These are phyloP conservation scores for Tilletia caries DNA, from an alignment of 1,284 basidiomycete species.

Conservation along the genomic window DNA sequence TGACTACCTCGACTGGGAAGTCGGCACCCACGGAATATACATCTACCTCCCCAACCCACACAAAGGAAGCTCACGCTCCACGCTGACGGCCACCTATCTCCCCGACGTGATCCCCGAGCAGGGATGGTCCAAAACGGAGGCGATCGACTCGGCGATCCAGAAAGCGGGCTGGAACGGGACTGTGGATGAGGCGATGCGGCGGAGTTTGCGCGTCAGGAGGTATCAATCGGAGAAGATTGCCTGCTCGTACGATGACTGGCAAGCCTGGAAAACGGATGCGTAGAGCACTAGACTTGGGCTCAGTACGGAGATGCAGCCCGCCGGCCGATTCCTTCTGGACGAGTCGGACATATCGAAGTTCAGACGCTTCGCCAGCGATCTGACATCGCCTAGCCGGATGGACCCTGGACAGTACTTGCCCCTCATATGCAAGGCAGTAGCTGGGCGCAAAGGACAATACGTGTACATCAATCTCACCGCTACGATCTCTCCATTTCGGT, in stretches of 20 bases:
- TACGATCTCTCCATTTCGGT: background rate
- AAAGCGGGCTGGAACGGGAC: constrained; percentile 79
- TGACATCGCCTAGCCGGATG: no score
- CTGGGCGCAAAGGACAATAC: background rate
- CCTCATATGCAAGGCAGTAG: no score
- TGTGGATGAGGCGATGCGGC: constrained; percentile 77
- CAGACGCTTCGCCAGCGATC: no score
- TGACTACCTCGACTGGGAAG: constrained; percentile 84
- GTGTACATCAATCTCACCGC: background rate
- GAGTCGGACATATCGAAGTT: no score
- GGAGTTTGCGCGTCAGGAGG: constrained; percentile 71
- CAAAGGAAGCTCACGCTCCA: constrained; percentile 11
- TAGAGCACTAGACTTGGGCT: no score
- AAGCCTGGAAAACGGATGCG: constrained; percentile 18
- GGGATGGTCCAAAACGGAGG: constrained; percentile 85
- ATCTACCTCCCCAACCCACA: constrained; percentile 77
- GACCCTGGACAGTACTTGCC: no score
- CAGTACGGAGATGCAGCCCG: no score
- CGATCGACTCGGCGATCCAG: constrained; percentile 81
- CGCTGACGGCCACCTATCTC: constrained; percentile 85
- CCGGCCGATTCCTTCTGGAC: no score
- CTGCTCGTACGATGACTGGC: constrained; percentile 71
- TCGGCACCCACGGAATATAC: constrained; percentile 87
- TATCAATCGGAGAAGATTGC: constrained; percentile 78
- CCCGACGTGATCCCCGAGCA: constrained; percentile 88